Evolutionary conservation across 805 yeast genomes (phyloP).

Genomic region (Lachancea nothofagi): DNA sequence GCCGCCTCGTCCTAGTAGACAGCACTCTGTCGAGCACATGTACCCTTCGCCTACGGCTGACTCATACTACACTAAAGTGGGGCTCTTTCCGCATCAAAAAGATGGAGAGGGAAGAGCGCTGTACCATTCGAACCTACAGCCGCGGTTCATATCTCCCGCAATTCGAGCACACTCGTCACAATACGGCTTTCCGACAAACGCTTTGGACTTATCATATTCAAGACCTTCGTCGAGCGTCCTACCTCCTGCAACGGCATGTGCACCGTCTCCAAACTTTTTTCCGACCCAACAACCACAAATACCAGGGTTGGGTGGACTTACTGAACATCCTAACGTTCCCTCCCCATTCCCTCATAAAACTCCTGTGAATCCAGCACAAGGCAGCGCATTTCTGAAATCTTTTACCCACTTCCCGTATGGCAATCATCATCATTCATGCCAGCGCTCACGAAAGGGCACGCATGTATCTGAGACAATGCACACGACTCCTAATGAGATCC

Average conservation of each 20-base stretch:
- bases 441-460: not conserved
- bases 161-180: not conserved
- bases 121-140: not conserved
- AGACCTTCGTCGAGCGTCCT: not conserved
- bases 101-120: not conserved
- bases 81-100: not conserved
- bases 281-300: not conserved
- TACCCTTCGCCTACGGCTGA: not conserved
- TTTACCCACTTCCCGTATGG: too few species aligned
- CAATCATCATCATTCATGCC: too few species aligned
- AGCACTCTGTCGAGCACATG: not conserved
- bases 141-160: not conserved
- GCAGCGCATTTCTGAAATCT: too few species aligned
- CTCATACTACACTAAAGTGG: not conserved
- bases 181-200: not conserved
- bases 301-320: too few species aligned
- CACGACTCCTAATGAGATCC: not conserved
- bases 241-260: not conserved
- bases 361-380: too few species aligned
- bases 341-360: too few species aligned
- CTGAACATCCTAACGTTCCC: too few species aligned
- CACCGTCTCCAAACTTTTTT: not conserved
- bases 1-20: not conserved
- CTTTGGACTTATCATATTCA: not conserved
- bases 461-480: not conserved